Conservation (phyloP, 2,329 filamentous ascomycete genomes). For the Remersonia thermophila region DNA sequence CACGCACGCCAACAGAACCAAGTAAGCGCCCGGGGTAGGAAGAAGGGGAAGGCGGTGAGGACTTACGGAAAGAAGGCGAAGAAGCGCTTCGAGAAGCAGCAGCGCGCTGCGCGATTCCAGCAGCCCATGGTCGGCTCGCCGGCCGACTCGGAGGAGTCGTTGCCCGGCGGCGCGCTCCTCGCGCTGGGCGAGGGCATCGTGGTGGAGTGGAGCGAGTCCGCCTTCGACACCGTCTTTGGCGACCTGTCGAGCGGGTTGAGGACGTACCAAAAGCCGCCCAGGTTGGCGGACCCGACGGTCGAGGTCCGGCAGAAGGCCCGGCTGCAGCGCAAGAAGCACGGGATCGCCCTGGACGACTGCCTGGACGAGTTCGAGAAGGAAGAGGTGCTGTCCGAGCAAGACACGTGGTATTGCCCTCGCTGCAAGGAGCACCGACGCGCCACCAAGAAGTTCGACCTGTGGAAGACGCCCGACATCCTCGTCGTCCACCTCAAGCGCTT, state of each 20-base stretch:
- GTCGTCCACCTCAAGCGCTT: slow-evolving; percentile 95
- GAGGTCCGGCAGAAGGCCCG: slow-evolving; percentile 51
- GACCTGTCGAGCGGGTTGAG: slow-evolving; percentile 41
- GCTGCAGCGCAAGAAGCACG: slow-evolving; percentile 53
- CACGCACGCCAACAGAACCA: slow-evolving; percentile 6
- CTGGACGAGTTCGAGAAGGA: slow-evolving; percentile 89
- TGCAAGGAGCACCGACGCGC: slow-evolving; percentile 91
- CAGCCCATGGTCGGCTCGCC: slow-evolving; percentile 22
- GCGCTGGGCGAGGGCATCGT: slow-evolving; percentile 74
- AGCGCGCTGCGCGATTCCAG: slow-evolving; percentile 19
- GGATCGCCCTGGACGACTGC: slow-evolving; percentile 79
- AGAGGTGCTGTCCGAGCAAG: slow-evolving; percentile 85
- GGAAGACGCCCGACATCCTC: slow-evolving; percentile 91
- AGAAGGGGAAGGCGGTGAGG: slow-evolving; percentile 35
- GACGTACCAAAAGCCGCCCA: slow-evolving; percentile 42
- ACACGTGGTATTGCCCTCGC: slow-evolving; percentile 93
- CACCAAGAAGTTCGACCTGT: slow-evolving; percentile 92
- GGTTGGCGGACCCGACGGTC: slow-evolving; percentile 51
- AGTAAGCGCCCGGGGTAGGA: slow-evolving; percentile 23
- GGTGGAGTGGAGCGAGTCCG: slow-evolving; percentile 68
- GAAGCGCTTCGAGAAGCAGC: slow-evolving; percentile 35
- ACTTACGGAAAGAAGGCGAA: slow-evolving; percentile 37
- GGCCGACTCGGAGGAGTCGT: slow-evolving; percentile 24
- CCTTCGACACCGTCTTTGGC: slow-evolving; percentile 59
- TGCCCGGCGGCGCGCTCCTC: slow-evolving; percentile 50